Conservation (phyloP, 495 filamentous ascomycete species). For the Penicillium roqueforti region DNA sequence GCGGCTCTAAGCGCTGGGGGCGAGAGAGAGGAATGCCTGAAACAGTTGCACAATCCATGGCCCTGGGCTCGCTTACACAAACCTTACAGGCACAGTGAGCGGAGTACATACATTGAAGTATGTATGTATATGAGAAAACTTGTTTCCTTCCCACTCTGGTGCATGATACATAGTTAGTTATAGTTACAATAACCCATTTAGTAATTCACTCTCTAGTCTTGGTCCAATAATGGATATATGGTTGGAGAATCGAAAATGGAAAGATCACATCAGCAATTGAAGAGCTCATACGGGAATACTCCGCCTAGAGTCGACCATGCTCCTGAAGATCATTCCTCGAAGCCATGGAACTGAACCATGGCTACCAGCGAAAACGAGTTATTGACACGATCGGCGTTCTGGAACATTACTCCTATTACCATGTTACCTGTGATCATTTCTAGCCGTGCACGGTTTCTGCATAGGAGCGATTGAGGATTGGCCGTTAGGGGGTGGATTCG, state of each 20-base stretch:
- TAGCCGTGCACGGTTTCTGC: slow-evolving; percentile 27
- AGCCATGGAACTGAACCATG: neutral
- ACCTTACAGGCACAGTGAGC: slow-evolving; percentile 10
- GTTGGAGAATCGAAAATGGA: neutral
- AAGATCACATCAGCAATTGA: neutral
- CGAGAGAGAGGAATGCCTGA: neutral
- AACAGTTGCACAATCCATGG: slow-evolving; percentile 9
- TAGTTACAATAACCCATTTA: neutral
- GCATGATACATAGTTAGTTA: neutral
- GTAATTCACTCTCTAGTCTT: neutral
- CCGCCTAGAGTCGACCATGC: slow-evolving; percentile 3
- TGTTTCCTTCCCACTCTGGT: neutral
- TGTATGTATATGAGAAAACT: neutral
- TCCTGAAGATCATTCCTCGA: slow-evolving; percentile 6
- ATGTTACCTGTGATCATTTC: slow-evolving; percentile 6
- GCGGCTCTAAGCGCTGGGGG: slow-evolving; percentile 27
- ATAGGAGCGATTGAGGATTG: slow-evolving; percentile 19
- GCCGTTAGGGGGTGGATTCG: slow-evolving; percentile 18
- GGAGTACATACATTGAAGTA: neutral
- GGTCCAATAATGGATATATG: neutral
- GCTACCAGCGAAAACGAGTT: slow-evolving; percentile 1
- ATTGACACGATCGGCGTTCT: slow-evolving; percentile 26
- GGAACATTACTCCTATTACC: slow-evolving; percentile 15
- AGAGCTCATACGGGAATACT: neutral
- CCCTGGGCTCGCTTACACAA: slow-evolving; percentile 21